Base-by-base conservation (phyloP, 1,284 basidiomycete genomes). In the Ceratobasidium sp. region DNA sequence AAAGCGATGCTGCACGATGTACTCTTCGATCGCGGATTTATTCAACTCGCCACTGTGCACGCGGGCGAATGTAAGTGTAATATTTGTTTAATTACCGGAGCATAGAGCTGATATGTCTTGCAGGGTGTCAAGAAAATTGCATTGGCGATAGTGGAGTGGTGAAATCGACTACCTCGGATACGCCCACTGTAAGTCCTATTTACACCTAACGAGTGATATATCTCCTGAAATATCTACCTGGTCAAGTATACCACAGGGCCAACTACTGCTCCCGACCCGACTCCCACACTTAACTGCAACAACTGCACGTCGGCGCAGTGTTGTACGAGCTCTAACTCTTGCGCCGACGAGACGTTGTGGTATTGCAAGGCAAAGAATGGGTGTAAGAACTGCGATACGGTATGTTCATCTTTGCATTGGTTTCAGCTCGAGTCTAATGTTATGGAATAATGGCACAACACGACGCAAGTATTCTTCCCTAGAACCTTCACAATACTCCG, bases 131-230 rank as follows among this genome's bases (percentile, higher is more conserved):
- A 26, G 63, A 66, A 12, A 66, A 66, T 18, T 66, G 63, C 13
- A 66, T 66, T 12, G 63, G 63, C 20, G 63, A 66, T 44, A 66
- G 63, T 18, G 63, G 63, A 13, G 63, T 66, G 40, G 63, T 66
- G n/a, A 66, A 66, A 49, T 42, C 63, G 18, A 66, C 63, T 4
- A 46, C 63, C 1, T 66, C 63, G 12, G 63, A 44, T 20, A 66
- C 39, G 20, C 63, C 63, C 10, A 66, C 63, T 1, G 63, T 46
- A 28, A 13, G 63, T 49, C n/a, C n/a, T n/a, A n/a, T n/a, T n/a
- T n/a, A 9, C 40, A 12, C 2, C 1, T 40, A n/a, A 18, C 13
- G 15, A 6, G 23, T 46, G 5, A 60, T 15, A 61, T 33, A 33
- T 6, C 39, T 18, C 10, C 6, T 1, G 1, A 39, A 9, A 39